These are phyloP conservation scores for Saccharomyces pastorianus DNA, from an alignment of 1,139 yeast species.

Conservation along the genomic window DNA sequence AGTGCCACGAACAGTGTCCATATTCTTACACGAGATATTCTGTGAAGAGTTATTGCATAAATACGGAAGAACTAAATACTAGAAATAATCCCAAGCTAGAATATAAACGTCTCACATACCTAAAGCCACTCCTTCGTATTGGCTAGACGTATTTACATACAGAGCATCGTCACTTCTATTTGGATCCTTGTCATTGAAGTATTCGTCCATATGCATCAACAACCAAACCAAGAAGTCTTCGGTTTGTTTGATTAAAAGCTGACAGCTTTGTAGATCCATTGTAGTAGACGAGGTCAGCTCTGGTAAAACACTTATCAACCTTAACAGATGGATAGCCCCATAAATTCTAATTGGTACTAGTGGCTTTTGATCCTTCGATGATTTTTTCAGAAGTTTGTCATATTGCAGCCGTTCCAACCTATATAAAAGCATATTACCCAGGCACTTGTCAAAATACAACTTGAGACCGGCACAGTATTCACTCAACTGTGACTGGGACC, in stretches of 20 bases:
- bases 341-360: slow-evolving; percentile 43
- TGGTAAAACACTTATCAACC: slow-evolving; percentile 71
- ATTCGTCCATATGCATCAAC: slow-evolving; percentile 11
- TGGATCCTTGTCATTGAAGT: slow-evolving; percentile 10
- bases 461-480: slow-evolving; percentile 66
- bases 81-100: not conserved
- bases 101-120: slow-evolving; percentile 20
- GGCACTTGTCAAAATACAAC: slow-evolving; percentile 67
- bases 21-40: not conserved
- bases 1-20: not conserved
- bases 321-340: slow-evolving; percentile 70
- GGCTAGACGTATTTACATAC: slow-evolving; percentile 29
- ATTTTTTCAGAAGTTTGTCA: slow-evolving; percentile 40
- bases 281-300: slow-evolving; percentile 68
- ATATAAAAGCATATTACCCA: slow-evolving; percentile 69
- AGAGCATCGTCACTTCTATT: slow-evolving; percentile 9
- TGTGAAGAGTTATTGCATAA: not conserved
- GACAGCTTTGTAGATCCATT: slow-evolving; percentile 65
- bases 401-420: slow-evolving; percentile 81
- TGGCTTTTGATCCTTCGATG: not conserved
- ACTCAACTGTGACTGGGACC: slow-evolving; percentile 44
- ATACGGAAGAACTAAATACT: not conserved
- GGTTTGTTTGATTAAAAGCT: slow-evolving; percentile 22
- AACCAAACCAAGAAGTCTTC: slow-evolving; percentile 27
- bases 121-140: slow-evolving; percentile 31